Percentiles rank a stretch among this genome's conserved stretches.
These are phyloP conservation scores for Isabelozyma gotoi DNA, from an alignment of 805 yeast species.

Conservation along the genomic window DNA sequence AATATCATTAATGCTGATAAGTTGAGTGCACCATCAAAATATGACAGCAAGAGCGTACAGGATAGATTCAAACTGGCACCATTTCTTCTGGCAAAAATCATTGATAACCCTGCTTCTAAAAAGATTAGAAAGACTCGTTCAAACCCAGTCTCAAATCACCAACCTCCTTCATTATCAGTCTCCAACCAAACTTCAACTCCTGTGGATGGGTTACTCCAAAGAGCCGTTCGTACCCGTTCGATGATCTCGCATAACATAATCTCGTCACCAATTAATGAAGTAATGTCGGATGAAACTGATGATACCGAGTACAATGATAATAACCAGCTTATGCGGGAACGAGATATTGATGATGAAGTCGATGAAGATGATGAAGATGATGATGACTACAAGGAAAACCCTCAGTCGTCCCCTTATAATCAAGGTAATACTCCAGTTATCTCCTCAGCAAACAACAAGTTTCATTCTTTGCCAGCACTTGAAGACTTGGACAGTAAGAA, in stretches of 20 bases:
- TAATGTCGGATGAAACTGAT: slow-evolving; percentile 32
- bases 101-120: slow-evolving; percentile 33
- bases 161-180: slow-evolving; percentile 7
- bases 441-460: slow-evolving; percentile 16
- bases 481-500: slow-evolving; percentile 45
- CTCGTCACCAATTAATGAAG: slow-evolving; percentile 44
- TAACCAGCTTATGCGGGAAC: slow-evolving; percentile 6
- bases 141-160: not conserved
- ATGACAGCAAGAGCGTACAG: slow-evolving; percentile 40
- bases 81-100: slow-evolving; percentile 39
- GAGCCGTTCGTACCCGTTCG: slow-evolving; percentile 44
- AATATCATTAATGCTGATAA: slow-evolving; percentile 44
- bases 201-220: slow-evolving; percentile 18
- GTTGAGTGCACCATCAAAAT: slow-evolving; percentile 34
- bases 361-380: slow-evolving; percentile 27
- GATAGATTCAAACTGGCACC: slow-evolving; percentile 48
- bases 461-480: slow-evolving; percentile 42
- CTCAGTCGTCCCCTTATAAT: slow-evolving; percentile 37
- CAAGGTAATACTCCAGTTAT: slow-evolving; percentile 41
- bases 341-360: slow-evolving; percentile 18
- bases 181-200: not conserved
- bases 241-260: slow-evolving; percentile 35
- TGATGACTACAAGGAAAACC: slow-evolving; percentile 22
- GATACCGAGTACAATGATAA: slow-evolving; percentile 28
- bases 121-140: slow-evolving; percentile 16